Base-by-base conservation (phyloP, 1,284 basidiomycete species). In the Moniliella sp. region DNA sequence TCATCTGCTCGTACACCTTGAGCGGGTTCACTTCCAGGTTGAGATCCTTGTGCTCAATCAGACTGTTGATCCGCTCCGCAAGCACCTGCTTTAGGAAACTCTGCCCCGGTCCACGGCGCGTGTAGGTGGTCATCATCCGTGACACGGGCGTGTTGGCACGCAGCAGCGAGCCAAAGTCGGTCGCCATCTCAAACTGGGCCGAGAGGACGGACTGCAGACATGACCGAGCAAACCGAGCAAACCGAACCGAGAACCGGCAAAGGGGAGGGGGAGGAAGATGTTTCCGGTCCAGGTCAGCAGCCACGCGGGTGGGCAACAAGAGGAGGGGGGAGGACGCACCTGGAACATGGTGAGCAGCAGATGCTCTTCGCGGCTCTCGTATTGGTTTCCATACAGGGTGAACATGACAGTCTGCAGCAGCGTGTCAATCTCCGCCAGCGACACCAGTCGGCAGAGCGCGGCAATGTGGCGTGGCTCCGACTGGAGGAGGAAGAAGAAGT, bases 391-490 rank as follows among this genome's bases (percentile, higher is more conserved):
- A 62, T 94, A 97, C 19, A 99, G 73, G 12, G 88, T 94, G 65
- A 97, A 97, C 91, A 99, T 97, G 64, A 99, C 88, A 3, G 91
- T 99, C 63, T 99, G 91, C 15, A 99, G 73, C 34, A 99, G 75
- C 25, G 86, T 93, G 64, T 99, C 88, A 52, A 97, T 94, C 66
- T 97, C 88, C 27, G 79, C 74, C 25, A 97, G 65, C 46, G 77
- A 82, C 63, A 97, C 91, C 35, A 97, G 75, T n/a, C 91, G 76
- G 58, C 91, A 97, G 26, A 99, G 72, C 15, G 80, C 74, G 21
- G 91, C 91, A 48, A 94, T 78, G 62, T 97, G 91, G 32, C 86
- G 73, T 10, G 91, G 91, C 58, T 99, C 91, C 25, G 80, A 83
- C 60, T 97, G 91, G 19, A 97, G 74, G 31, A 97, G 73, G 69